Percentiles rank a stretch among this genome's conserved stretches.
Conservation (phyloP, 805 yeast species). For the Kuraishia capsulata region DNA sequence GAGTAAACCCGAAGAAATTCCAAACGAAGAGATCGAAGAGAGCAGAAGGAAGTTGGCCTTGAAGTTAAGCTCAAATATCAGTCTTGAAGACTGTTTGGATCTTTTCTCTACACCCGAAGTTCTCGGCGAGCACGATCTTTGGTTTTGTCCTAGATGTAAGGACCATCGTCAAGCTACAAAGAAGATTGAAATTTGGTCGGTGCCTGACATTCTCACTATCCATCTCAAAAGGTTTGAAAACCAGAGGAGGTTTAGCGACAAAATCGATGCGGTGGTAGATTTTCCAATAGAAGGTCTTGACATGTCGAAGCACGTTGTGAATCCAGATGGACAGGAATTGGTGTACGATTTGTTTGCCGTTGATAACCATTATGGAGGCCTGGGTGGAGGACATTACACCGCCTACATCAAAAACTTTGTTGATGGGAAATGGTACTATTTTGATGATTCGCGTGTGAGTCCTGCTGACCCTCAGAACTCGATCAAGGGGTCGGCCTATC, state of each 20-base stretch:
- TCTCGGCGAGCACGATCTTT: conserved; percentile 77
- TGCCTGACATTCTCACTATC: conserved; percentile 83
- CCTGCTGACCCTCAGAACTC: conserved; percentile 50
- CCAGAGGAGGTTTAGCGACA: conserved; percentile 78
- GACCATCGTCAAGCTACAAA: conserved; percentile 89
- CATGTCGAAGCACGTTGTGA: conserved; percentile 47
- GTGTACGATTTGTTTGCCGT: conserved; percentile 85
- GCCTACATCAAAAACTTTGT: conserved; percentile 75
- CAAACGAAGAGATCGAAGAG: conserved; percentile 47
- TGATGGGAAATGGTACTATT: conserved; percentile 81
- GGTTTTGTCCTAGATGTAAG: conserved; percentile 90
- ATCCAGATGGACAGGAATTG: conserved; percentile 24
- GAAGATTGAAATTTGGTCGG: conserved; percentile 85
- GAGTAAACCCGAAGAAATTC: conserved; percentile 38
- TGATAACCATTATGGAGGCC: conserved; percentile 92
- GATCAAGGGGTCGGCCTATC: conserved; percentile 73
- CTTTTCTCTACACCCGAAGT: conserved; percentile 76
- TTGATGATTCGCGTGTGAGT: conserved; percentile 74
- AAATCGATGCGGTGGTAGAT: conserved; percentile 74
- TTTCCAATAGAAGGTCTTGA: conserved; percentile 84
- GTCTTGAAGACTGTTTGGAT: conserved; percentile 66
- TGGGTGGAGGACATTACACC: conserved; percentile 97
- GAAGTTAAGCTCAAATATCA: conserved; percentile 29
- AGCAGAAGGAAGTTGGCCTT: conserved; percentile 24
- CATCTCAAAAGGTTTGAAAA: conserved; percentile 88